These are phyloP conservation scores for Talaromyces stipitatus DNA, from an alignment of 495 filamentous ascomycete genomes.

Conservation along the genomic window DNA sequence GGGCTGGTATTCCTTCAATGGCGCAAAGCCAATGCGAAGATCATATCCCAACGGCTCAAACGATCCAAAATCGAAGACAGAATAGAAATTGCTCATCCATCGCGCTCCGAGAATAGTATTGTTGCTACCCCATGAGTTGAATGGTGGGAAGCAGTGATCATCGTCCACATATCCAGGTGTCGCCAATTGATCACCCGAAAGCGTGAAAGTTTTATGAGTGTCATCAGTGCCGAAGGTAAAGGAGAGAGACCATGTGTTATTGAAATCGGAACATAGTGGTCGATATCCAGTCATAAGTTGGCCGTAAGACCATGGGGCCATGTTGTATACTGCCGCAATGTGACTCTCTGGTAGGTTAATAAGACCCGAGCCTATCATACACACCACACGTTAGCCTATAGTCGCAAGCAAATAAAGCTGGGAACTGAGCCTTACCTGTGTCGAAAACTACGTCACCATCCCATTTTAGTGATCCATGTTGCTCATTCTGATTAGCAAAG, in stretches of 20 bases:
- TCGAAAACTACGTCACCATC: not conserved
- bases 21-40: not conserved
- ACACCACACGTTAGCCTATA: not conserved
- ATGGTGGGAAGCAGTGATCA: not conserved
- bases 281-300: not conserved
- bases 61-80: not conserved
- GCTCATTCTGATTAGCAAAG: not conserved
- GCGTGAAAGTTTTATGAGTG: not conserved
- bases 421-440: not conserved
- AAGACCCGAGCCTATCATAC: not conserved
- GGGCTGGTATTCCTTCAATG: not conserved
- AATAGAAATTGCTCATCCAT: not conserved
- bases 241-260: not conserved
- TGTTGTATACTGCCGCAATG: not conserved
- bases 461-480: not conserved
- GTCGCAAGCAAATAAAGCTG: not conserved
- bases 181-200: not conserved
- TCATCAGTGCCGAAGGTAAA: not conserved
- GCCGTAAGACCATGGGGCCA: not conserved
- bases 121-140: not conserved
- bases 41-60: not conserved
- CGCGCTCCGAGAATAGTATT: not conserved
- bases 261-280: constrained; percentile 1
- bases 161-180: not conserved
- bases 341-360: not conserved